Percentiles rank a stretch among this genome's conserved stretches.
Conservation (phyloP, 139 green algal species). For the Mychonastes homosphaera region DNA sequence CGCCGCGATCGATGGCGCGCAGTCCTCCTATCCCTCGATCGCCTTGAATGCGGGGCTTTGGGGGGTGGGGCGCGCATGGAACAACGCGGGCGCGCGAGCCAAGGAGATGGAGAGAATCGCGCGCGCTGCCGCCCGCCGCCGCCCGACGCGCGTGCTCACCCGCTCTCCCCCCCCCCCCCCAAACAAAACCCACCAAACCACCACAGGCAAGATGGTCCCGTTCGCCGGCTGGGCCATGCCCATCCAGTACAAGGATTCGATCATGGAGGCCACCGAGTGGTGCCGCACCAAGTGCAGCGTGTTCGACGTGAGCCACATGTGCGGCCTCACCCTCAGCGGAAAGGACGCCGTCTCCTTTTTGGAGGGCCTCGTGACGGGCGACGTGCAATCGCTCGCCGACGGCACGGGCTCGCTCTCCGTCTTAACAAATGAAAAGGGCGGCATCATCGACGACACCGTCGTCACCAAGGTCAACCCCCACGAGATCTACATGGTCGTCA, state of each 20-base stretch:
- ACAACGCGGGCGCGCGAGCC: no score
- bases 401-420: conserved; percentile 77
- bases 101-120: no score
- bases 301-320: conserved; percentile 99
- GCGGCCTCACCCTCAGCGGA: conserved; percentile 82
- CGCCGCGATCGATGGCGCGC: no score
- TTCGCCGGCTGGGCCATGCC: conserved; percentile 98
- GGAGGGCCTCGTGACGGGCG: conserved; percentile 82
- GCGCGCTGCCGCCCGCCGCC: no score
- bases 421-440: conserved; percentile 94
- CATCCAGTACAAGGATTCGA: conserved; percentile 96
- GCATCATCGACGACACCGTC: conserved; percentile 98
- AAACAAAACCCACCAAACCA: no score
- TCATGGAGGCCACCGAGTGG: conserved; percentile 88
- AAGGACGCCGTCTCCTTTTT: conserved; percentile 89
- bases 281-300: conserved; percentile 76
- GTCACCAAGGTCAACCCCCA: conserved; percentile 70
- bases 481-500: conserved; percentile 95
- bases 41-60: no score
- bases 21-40: no score
- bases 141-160: no score
- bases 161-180: no score
- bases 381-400: conserved; percentile 69
- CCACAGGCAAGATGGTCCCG: conserved; percentile 88
- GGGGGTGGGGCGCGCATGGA: no score